These are phyloP conservation scores for Diaporthe citri DNA, from an alignment of 2,329 filamentous ascomycete genomes.

Conservation along the genomic window DNA sequence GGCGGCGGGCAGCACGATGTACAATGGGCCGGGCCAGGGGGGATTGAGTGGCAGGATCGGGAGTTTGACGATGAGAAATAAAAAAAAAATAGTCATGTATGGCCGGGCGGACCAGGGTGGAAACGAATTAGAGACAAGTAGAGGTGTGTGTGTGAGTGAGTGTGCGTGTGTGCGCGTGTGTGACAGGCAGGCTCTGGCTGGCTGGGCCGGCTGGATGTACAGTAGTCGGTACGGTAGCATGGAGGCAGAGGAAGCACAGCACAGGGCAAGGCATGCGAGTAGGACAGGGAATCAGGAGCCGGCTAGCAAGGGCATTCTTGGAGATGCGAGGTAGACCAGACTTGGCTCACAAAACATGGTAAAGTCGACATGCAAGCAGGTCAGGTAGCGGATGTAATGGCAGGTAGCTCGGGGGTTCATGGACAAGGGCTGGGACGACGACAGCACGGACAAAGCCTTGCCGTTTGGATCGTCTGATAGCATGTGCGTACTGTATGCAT, in stretches of 20 bases:
- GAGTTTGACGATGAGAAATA: constrained; percentile 21
- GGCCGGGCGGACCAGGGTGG: constrained; percentile 37
- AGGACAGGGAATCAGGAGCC: constrained; percentile 34
- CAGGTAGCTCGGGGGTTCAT: constrained; percentile 39
- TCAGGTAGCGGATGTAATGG: constrained; percentile 25
- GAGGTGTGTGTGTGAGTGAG: background rate
- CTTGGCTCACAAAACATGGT: constrained; percentile 19
- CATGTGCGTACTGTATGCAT: constrained; percentile 32
- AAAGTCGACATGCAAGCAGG: constrained; percentile 29
- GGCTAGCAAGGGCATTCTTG: constrained; percentile 33
- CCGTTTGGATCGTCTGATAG: constrained; percentile 34
- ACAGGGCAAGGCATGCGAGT: background rate
- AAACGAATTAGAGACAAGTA: constrained; percentile 22
- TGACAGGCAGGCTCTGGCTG: constrained; percentile 37
- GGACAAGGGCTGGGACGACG: constrained; percentile 21
- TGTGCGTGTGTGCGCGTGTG: background rate
- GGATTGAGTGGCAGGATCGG: background rate
- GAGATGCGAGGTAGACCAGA: background rate
- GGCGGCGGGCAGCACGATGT: constrained; percentile 40
- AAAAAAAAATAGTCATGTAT: constrained; percentile 36
- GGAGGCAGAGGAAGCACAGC: background rate
- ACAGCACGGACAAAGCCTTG: constrained; percentile 13
- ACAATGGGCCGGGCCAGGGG: constrained; percentile 28
- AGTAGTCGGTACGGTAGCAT: constrained; percentile 12
- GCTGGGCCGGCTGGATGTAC: constrained; percentile 24